Evolutionary conservation across 352 stramenopile genomes (phyloP), one percentile per base, ranked within the genome.

Genomic region (Phytophthora lateralis): DNA sequence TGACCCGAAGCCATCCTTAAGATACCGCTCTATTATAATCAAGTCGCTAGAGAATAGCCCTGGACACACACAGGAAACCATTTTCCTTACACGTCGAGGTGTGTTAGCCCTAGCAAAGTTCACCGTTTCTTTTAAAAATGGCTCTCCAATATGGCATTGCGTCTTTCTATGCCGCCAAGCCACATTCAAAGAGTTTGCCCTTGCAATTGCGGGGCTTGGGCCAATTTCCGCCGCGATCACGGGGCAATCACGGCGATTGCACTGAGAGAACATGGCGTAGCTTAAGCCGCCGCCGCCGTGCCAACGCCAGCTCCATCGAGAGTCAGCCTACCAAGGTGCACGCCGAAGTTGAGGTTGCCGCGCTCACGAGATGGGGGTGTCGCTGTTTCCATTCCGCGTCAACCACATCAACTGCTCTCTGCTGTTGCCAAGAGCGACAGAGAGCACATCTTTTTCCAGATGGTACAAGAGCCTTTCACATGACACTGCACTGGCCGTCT

Each of bases 401-500:
- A 30, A 24, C 21, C 21, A n/a, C n/a, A n/a, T n/a, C n/a, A n/a
- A n/a, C 42, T 30, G n/a, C 55, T 55, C 55, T 56, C 55, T 62
- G 35, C 14, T 41, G 35, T 34, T 49, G 15, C 34, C 14, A 45
- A n/a, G 30, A 6, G 4, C 26, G 14, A 39, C 17, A 60, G 29
- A 37, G 43, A 48, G 26, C 46, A 61, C 58, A 61, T 60, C 41
- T 43, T 61, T 55, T 61, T 50, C 46, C 39, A 41, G 38, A 53
- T 20, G 55, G 38, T 52, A 53, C 29, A 59, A 8, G 47, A 26
- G 26, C 53, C 8, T 9, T 14, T 68, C 53, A 70, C 62, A 71
- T 71, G 37, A 71, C 26, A 11, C 17, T 52, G 49, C 62, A 71
- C 44, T 71, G 62, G 8, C 62, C 38, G 29, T 71, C 50, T 26